These are phyloP conservation scores for Phytophthora pinifolia DNA, from an alignment of 352 stramenopile genomes.

Conservation along the genomic window DNA sequence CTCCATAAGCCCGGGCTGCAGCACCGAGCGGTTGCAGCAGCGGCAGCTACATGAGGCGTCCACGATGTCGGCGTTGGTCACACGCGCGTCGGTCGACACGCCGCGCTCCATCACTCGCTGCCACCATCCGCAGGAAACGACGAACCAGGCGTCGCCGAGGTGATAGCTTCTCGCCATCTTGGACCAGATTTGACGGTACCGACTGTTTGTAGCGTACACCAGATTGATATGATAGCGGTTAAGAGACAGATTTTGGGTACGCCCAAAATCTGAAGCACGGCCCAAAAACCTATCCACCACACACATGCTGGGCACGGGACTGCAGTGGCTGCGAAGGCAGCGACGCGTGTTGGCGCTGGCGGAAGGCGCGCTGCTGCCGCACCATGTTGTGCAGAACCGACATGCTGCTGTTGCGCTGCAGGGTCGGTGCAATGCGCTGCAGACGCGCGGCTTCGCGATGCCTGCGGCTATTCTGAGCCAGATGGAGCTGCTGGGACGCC, in stretches of 20 bases:
- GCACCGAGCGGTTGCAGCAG: conserved; percentile 46
- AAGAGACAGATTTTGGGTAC: no score
- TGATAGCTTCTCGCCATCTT: conserved; percentile 30
- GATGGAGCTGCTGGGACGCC: conserved; percentile 59
- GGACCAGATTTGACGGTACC: conserved; percentile 3
- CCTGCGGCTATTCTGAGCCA: conserved; percentile 72
- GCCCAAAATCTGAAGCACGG: no score
- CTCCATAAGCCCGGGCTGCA: conserved; percentile 50
- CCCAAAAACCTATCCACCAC: no score
- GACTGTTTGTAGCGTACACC: neutral
- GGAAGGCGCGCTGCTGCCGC: conserved; percentile 6
- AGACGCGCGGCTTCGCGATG: conserved; percentile 57
- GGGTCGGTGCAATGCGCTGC: conserved; percentile 14
- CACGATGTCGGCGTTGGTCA: conserved; percentile 53
- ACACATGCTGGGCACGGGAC: no score
- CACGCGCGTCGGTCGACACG: conserved; percentile 16
- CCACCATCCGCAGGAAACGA: conserved; percentile 61
- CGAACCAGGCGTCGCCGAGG: conserved; percentile 58
- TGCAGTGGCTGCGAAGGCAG: conserved; percentile 31
- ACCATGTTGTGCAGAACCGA: neutral
- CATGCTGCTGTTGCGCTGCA: neutral
- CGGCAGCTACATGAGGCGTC: conserved; percentile 43
- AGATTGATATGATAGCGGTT: neutral
- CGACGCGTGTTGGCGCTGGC: conserved; percentile 14
- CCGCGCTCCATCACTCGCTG: conserved; percentile 27